Base-by-base conservation (phyloP, 1,284 basidiomycete genomes). In the Ceratobasidium sp. region DNA sequence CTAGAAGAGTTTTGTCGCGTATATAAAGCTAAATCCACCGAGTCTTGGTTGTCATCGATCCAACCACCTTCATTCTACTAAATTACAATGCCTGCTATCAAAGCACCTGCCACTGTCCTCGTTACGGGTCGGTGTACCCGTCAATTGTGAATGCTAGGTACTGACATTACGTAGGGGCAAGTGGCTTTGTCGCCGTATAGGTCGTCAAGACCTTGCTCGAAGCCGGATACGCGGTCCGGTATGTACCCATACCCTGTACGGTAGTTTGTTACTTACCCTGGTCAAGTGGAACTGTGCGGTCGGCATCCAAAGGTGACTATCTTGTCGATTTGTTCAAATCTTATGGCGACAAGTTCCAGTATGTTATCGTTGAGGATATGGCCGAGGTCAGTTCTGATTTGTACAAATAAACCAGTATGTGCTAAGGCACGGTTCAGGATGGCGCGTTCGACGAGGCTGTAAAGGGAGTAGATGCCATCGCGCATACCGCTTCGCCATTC, bases 271-370 rank as follows among this genome's bases (percentile, higher is more conserved):
- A 13, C 27, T 25, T 12, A 17, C 12, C 49, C 22, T 22, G n/a
- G n/a, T n/a, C n/a, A n/a, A n/a, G n/a, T n/a, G 75, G 73, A 12
- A 78, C 81, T 0, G 82, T 83, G 0, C 80, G 83, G 13, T 80
- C 80, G 0, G 73, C 71, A 15, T 74, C 74, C 1, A 82, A 82
- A 73, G 79, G 77, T 7, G 73, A 74, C 34, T 78, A 80, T 57
- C 74, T 85, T 55, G 76, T 77, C 62, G 76, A 80, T 3, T 50
- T 76, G 17, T 85, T 85, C 54, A 64, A 70, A 20, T 47, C 74
- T 0, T 80, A 81, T 69, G 79, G 77, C 0, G 80, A n/a, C n/a
- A n/a, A n/a, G n/a, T n/a, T n/a, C n/a, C n/a, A n/a, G n/a, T n/a
- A n/a, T n/a, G n/a, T n/a, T n/a, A n/a, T n/a, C n/a, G n/a, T n/a